Percentiles rank a stretch among this genome's conserved stretches.
phyloP scores from a whole-genome alignment of 2,329 filamentous ascomycete species.

The Westerdykella aurantiaca region DNA sequence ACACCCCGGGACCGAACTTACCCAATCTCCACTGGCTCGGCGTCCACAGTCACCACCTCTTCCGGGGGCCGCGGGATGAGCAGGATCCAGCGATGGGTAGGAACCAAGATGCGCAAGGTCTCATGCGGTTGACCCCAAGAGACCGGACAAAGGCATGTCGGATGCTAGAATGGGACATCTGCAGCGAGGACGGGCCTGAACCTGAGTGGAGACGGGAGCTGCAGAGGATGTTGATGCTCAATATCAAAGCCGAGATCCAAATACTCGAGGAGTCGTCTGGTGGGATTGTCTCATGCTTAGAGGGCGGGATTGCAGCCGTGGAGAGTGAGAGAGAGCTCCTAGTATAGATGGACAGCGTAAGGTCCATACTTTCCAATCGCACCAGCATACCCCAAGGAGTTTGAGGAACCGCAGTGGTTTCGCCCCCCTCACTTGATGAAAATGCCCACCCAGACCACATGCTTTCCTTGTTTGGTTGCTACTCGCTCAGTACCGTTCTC shows the following conservation, averaged over 20 bases:
- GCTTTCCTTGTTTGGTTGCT: too few relatives aligned
- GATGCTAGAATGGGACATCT: conserved; percentile 46
- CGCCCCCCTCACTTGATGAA: too few relatives aligned
- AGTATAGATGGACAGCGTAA: too few relatives aligned
- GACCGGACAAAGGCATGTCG: conserved; percentile 56
- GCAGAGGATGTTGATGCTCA: conserved; percentile 67
- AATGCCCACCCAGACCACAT: too few relatives aligned
- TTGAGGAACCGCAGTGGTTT: too few relatives aligned
- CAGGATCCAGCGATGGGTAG: conserved; percentile 8
- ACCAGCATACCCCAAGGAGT: too few relatives aligned
- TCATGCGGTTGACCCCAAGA: conserved; percentile 47
- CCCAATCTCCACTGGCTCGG: conserved; percentile 61
- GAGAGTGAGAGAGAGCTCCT: too few relatives aligned
- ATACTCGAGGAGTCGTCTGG: conserved; percentile 48
- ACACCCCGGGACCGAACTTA: conserved; percentile 30
- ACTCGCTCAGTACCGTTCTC: too few relatives aligned
- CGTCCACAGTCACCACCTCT: conserved; percentile 37
- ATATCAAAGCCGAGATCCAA: conserved; percentile 73
- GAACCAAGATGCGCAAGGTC: conserved; percentile 30
- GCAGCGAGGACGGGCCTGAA: conserved; percentile 30
- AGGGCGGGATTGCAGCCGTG: conserved; percentile 11
- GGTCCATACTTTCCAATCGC: too few relatives aligned
- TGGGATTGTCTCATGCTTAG: conserved; percentile 30
- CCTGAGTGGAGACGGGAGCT: conserved; percentile 51
- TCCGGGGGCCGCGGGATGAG: conserved; percentile 11